Evolutionary conservation across 306 rosid species (phyloP).

Genomic region (Delonix regia): DNA sequence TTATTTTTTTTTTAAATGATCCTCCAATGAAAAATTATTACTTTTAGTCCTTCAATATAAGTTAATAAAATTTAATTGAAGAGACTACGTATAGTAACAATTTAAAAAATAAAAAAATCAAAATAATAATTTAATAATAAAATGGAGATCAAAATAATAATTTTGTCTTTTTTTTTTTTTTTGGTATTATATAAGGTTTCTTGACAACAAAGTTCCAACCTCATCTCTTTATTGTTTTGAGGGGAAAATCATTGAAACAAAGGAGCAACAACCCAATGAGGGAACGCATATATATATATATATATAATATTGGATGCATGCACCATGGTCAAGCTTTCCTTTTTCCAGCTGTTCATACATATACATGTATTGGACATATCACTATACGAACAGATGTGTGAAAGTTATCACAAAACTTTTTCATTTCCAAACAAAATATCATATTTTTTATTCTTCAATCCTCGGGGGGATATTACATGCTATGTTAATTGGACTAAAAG

Average conservation of each 20-base stretch:
- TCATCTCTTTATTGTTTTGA: background rate
- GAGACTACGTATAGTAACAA: no score
- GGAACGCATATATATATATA: background rate
- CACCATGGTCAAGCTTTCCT: no score
- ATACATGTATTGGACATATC: background rate
- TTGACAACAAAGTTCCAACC: background rate
- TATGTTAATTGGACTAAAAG: background rate
- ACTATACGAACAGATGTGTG: constrained; percentile 1
- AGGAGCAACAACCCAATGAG: background rate
- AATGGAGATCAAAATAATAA: no score
- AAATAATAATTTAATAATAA: no score
- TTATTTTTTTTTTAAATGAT: no score
- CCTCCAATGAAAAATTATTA: no score
- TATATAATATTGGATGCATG: background rate
- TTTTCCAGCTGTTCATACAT: background rate
- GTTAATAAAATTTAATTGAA: no score
- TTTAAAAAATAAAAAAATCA: no score
- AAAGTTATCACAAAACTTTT: constrained; percentile 7
- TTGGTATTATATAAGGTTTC: no score
- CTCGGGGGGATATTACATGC: background rate
- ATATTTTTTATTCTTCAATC: background rate
- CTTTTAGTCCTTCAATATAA: no score
- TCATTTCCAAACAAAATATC: constrained; percentile 33
- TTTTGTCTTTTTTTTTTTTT: no score
- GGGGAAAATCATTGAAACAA: background rate